Conservation (phyloP, 768 basidiomycete genomes). For the Calocybe indica region DNA sequence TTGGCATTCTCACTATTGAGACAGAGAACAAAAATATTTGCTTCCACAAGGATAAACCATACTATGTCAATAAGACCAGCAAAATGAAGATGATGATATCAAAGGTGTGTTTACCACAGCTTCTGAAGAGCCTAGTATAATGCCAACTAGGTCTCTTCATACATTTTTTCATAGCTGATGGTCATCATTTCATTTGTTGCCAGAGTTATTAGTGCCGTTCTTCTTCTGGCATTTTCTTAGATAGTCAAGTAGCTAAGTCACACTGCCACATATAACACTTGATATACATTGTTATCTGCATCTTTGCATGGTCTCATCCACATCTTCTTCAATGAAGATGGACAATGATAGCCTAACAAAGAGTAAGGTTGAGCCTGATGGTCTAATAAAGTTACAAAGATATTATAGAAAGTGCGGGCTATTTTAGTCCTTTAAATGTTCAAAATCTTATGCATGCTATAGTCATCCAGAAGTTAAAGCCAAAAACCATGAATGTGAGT, state of each 20-base stretch:
- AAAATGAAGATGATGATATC: background rate
- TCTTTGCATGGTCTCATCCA: background rate
- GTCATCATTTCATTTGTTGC: background rate
- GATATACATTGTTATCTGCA: background rate
- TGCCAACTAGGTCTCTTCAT: background rate
- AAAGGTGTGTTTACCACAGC: conserved; percentile 1
- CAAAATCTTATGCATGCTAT: background rate
- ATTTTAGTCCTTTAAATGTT: background rate
- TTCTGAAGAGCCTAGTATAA: background rate
- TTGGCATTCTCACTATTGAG: no score
- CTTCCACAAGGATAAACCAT: background rate
- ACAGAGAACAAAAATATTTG: no score
- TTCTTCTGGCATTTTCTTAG: conserved; percentile 1
- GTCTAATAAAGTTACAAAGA: conserved; percentile 1
- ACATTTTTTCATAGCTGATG: no score
- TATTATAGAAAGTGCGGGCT: conserved; percentile 1
- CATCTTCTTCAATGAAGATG: background rate
- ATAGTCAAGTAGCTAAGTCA: background rate
- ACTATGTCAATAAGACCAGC: background rate
- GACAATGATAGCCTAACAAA: background rate
- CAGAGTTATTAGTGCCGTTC: background rate
- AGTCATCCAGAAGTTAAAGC: conserved; percentile 2
- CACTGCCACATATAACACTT: background rate
- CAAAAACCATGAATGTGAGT: background rate
- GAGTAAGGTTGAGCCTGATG: background rate